Evolutionary conservation across 2,329 filamentous ascomycete genomes (phyloP), one percentile per base, ranked within the genome.

Genomic region (Trichophyton equinum): DNA sequence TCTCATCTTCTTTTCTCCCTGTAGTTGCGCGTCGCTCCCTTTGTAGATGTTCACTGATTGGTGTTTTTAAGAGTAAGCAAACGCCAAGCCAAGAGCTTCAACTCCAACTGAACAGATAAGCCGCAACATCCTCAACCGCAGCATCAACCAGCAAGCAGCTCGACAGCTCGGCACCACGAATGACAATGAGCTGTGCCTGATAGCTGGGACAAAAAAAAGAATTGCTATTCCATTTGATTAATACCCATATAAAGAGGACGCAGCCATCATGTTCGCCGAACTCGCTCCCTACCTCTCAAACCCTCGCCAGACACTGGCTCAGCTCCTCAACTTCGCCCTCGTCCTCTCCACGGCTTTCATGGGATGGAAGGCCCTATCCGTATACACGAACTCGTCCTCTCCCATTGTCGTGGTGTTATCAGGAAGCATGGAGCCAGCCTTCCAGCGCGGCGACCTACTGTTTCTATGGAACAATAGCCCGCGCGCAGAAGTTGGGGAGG

Each of bases 301-400:
- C 74, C 87, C 89, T 66, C 87, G 91, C 74, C 89, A 95, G 73
- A 81, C 88, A 60, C 85, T 90, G 68, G 81, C 84, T 57, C 90
- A 95, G 79, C 75, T 92, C 67, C 84, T 96, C 71, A 95, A 95
- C 77, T 96, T 96, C 74, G 90, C 86, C 61, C 84, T 96, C 65
- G 89, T 96, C 64, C 83, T 96, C 58, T 91, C 87, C 8, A 94
- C 89, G 1, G 91, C 91, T 0, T 96, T 96, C 72, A 96, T 96
- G 91, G 85, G 95, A 77, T 90, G 87, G 91, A 96, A 96, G 75
- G 89, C 88, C 8, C 84, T 96, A 62, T 91, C 87, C 7, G 83
- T 96, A 33, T 77, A 84, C 65, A 84, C 87, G 62, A 86, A 94
- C 69, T 88, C 85, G 4, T 83, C 86, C 11, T 87, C 84, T 8